Base-by-base conservation (phyloP, 352 stramenopile species). In the Phytophthora pseudosyringae region DNA sequence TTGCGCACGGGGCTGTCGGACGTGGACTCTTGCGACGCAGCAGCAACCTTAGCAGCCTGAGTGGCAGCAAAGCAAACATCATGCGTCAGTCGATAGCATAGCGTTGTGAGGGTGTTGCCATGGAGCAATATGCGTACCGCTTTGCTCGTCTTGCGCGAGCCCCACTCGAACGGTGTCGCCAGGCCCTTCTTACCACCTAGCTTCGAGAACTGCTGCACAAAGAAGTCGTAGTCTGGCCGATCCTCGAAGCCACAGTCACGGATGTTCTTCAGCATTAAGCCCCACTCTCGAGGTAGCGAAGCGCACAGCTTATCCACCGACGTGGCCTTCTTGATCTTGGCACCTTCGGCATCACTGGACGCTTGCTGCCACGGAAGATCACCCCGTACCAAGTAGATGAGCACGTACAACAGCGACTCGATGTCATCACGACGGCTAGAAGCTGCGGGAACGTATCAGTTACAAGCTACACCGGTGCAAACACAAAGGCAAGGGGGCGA, bases 361-460 rank as follows among this genome's bases (percentile, higher is more conserved):
- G 78, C 80, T 31, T 80, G 51, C 60, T 87, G 79, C 75, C 89
- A 95, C 32, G 81, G 73, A 13, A 98, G 61, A 39, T 88, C 64
- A 12, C 86, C 78, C n/a, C 90, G 81, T 48, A 97, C 75, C 16
- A 98, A 52, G 59, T 98, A 97, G 16, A 94, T 74, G 4, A 97
- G 72, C 25, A 98, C 89, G 52, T 98, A 90, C 18, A 96, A 62
- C 18, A 98, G 64, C 26, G 91, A 88, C 70, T 98, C 94, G 12
- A 98, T 73, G 60, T 98, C 94, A 72, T 98, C 93, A 38, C 92
- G 67, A 21, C 90, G 82, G 57, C 90, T 96, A 8, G 82, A 71
- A 36, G 89, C 87, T 95, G 45, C 11, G 31, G 2, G 58, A 1
- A 75, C 0, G n/a, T 4, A 26, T 12, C 12, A 16, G 50, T 59